Evolutionary conservation across 164 flowering plant genomes (phyloP).

Genomic region (Kingdonia uniflora): DNA sequence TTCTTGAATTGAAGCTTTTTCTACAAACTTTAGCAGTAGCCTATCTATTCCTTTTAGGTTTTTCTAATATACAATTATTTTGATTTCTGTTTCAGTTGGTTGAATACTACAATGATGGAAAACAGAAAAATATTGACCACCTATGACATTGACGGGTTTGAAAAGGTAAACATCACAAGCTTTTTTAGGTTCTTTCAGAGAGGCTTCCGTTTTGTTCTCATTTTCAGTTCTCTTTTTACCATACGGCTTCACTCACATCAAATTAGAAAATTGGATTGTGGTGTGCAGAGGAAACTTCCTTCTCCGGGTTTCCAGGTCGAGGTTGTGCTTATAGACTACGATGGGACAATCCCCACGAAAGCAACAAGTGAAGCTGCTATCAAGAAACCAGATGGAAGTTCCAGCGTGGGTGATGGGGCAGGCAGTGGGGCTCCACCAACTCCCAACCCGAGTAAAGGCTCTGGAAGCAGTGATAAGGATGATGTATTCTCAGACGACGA

Average conservation of each 20-base stretch:
- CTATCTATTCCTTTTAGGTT: too few species aligned
- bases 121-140: constrained; percentile 71
- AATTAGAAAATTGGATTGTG: background rate
- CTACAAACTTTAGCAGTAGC: too few species aligned
- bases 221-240: too few species aligned
- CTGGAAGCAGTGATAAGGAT: constrained; percentile 48
- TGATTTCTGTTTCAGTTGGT: constrained; percentile 54
- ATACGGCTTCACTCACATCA: too few species aligned
- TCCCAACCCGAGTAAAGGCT: constrained; percentile 23
- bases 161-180: constrained; percentile 49
- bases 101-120: constrained; percentile 91
- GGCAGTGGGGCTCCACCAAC: constrained; percentile 16
- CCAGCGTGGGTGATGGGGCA: constrained; percentile 24
- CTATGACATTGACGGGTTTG: constrained; percentile 84
- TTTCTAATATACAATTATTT: too few species aligned
- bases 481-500: constrained; percentile 92
- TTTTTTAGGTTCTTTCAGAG: background rate
- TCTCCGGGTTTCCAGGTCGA: constrained; percentile 97
- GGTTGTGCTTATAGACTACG: constrained; percentile 73
- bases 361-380: constrained; percentile 25
- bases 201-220: too few species aligned
- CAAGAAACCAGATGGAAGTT: constrained; percentile 31
- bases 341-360: constrained; percentile 26
- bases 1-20: too few species aligned
- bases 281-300: constrained; percentile 87